Conservation (phyloP, 192 early-diverging fungal genomes). For the Endogone sp. region DNA sequence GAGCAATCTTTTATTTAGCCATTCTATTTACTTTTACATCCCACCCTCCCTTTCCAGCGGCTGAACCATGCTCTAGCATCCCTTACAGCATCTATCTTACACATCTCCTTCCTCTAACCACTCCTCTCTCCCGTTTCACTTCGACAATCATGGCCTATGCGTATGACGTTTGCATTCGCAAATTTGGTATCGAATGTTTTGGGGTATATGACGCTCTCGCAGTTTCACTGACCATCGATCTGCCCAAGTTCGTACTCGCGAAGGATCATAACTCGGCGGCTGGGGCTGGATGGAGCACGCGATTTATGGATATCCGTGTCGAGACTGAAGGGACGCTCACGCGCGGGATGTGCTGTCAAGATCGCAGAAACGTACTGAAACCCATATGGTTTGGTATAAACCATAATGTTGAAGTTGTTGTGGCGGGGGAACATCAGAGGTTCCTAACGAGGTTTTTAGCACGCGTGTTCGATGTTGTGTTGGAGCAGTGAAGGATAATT, state of each 20-base stretch:
- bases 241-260: constrained; percentile 23
- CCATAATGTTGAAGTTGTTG: constrained; percentile 17
- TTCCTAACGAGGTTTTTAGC: constrained; percentile 13
- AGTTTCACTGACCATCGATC: constrained; percentile 32
- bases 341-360: constrained; percentile 32
- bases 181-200: constrained; percentile 18
- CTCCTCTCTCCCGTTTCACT: constrained; percentile 16
- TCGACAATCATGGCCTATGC: not conserved
- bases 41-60: constrained; percentile 4
- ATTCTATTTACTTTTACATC: not conserved
- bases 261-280: not conserved
- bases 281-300: constrained; percentile 25
- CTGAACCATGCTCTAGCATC: not conserved
- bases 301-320: constrained; percentile 39
- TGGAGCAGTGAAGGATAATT: too few relatives aligned
- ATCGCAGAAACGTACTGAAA: constrained; percentile 1
- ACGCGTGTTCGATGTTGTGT: constrained; percentile 10
- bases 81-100: constrained; percentile 10
- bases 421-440: constrained; percentile 5
- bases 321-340: constrained; percentile 39
- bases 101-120: constrained; percentile 19
- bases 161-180: not conserved
- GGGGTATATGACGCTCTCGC: constrained; percentile 30
- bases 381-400: not conserved
- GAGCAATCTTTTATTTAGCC: constrained; percentile 1